Evolutionary conservation across 2,329 filamentous ascomycete genomes (phyloP).

Genomic region (Purpureocillium takamizusanense): DNA sequence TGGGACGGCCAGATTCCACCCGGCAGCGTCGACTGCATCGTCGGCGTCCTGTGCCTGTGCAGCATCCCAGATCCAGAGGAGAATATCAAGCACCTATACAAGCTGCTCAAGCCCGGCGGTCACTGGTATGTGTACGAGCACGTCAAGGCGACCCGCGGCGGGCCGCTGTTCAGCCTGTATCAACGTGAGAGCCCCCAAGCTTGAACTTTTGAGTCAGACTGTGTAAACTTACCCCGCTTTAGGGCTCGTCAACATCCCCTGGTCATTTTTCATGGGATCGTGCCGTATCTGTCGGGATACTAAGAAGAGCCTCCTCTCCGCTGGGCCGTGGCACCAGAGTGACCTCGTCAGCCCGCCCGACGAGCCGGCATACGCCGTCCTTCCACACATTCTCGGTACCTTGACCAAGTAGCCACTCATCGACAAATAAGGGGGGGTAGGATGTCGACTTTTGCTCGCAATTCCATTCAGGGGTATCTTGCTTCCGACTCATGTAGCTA

Average conservation of each 20-base stretch:
- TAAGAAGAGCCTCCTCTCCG: conserved; percentile 32
- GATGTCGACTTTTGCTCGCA: not conserved
- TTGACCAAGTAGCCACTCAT: conserved; percentile 34
- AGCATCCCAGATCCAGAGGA: conserved; percentile 51
- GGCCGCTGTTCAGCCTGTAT: conserved; percentile 33
- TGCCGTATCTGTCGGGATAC: conserved; percentile 43
- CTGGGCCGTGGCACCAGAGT: conserved; percentile 40
- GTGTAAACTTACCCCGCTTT: not conserved
- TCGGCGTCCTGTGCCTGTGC: conserved; percentile 54
- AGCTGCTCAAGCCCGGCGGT: conserved; percentile 50
- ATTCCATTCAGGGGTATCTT: conserved; percentile 13
- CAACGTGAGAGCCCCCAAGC: conserved; percentile 46
- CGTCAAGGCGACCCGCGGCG: conserved; percentile 31
- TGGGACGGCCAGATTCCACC: conserved; percentile 38
- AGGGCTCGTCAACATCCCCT: conserved; percentile 43
- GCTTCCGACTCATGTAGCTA: conserved; percentile 12
- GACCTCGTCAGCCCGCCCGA: conserved; percentile 32
- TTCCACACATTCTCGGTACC: conserved; percentile 43
- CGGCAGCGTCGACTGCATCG: conserved; percentile 48
- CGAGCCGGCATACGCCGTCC: conserved; percentile 30
- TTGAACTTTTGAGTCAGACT: too few relatives aligned
- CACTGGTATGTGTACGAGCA: conserved; percentile 58
- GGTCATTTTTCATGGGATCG: conserved; percentile 42
- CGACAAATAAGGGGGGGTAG: not conserved
- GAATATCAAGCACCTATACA: conserved; percentile 46